Evolutionary conservation across 208 protist species (phyloP).

Genomic region (Willaertia magna): DNA sequence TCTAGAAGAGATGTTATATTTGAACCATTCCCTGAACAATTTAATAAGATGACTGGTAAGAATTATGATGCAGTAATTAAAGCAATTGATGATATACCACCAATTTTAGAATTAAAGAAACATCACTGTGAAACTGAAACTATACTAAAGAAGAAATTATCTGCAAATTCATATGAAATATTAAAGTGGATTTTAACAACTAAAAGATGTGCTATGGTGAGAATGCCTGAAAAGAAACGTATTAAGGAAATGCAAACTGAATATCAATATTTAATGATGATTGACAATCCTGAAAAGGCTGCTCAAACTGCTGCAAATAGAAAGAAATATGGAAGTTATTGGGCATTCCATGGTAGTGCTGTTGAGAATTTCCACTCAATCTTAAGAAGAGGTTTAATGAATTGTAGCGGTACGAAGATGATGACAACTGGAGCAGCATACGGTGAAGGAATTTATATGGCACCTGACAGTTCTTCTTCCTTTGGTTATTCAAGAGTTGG

Average conservation of each 20-base stretch:
- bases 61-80: neutral
- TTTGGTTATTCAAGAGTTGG: neutral
- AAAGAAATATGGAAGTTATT: slow-evolving; percentile 12
- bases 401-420: slow-evolving; percentile 23
- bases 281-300: slow-evolving; percentile 1
- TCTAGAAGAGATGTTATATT: neutral
- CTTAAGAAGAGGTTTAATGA: slow-evolving; percentile 31
- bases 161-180: neutral
- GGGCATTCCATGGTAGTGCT: slow-evolving; percentile 36
- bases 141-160: neutral
- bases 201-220: neutral
- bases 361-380: slow-evolving; percentile 41
- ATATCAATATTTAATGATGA: slow-evolving; percentile 1
- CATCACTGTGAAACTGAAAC: neutral
- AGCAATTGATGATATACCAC: neutral
- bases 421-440: slow-evolving; percentile 32
- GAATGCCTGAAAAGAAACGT: neutral
- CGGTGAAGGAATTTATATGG: neutral
- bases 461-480: neutral
- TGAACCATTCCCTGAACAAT: neutral
- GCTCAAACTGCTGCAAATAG: neutral
- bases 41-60: neutral
- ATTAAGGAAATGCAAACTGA: neutral
- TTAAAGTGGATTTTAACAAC: neutral
- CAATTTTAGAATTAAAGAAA: neutral